Evolutionary conservation across 805 yeast species (phyloP), one percentile per base, ranked within the genome.

Genomic region (Zygosaccharomyces lentus): DNA sequence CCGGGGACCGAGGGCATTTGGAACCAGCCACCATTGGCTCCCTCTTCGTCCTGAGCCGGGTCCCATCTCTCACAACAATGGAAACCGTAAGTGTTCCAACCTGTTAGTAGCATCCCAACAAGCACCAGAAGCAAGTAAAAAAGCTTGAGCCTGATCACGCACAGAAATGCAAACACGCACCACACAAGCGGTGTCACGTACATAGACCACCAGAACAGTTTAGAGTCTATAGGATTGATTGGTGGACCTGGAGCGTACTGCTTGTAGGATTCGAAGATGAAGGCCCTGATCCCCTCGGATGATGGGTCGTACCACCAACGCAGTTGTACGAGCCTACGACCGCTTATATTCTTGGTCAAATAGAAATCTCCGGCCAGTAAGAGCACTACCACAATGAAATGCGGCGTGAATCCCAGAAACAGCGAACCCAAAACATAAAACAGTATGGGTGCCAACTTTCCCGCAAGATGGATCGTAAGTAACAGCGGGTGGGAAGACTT

Each of bases 271-370:
- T 66, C 69, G 40, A 62, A 64, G 16, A 55, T 60, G 41, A 66
- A 62, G 6, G 62, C 58, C 6, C 56, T 49, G 5, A 55, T 51
- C 9, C 55, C 51, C 8, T 57, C 55, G 2, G 62, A 51, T 0
- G 89, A 74, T 2, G 53, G 48, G 62, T 91, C 97, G 62, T 91
- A 93, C 96, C 98, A 91, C 99, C 99, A 91, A 53, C 95, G 75
- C 52, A 93, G 73, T 0, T 97, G 98, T 4, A 93, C 97, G 46
- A 91, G 67, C 46, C 87, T 75, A 48, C 98, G 71, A 1, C 99
- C 99, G 16, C 95, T 74, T 21, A 91, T 85, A 65, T 91, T 91
- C 62, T 91, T 93, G 19, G 87, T 81, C 60, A 87, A 84, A 95
- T 97, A 91, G 60, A 91, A 91, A 64, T 91, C 99, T 1, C 88